Conservation (phyloP, 1,139 yeast genomes). For the Citeromyces hawaiiensis region DNA sequence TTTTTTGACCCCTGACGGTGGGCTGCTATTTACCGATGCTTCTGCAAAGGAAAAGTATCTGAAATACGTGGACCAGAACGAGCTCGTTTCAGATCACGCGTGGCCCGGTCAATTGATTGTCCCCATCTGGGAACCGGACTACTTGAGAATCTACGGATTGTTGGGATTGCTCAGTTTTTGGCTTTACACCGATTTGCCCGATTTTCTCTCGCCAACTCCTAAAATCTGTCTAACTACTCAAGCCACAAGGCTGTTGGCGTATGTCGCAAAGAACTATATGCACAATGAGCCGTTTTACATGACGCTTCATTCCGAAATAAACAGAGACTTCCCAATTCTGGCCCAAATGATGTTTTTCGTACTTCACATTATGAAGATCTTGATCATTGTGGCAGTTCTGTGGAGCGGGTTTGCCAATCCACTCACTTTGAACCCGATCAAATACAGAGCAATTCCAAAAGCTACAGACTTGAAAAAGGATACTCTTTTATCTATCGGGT, state of each 20-base stretch:
- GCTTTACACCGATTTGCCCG: constrained; percentile 92
- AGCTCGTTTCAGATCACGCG: constrained; percentile 39
- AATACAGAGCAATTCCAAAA: constrained; percentile 17
- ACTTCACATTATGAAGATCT: constrained; percentile 54
- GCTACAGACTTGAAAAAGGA: constrained; percentile 24
- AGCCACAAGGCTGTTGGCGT: constrained; percentile 24
- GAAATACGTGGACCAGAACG: constrained; percentile 28
- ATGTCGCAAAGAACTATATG: constrained; percentile 18
- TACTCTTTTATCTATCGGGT: constrained; percentile 56
- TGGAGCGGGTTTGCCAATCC: constrained; percentile 76
- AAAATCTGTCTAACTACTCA: constrained; percentile 75
- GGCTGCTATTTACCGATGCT: constrained; percentile 50
- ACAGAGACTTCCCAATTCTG: constrained; percentile 20
- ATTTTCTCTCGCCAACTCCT: constrained; percentile 79
- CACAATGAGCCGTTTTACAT: constrained; percentile 26
- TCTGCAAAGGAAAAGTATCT: constrained; percentile 35
- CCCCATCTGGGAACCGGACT: constrained; percentile 64
- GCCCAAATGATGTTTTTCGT: constrained; percentile 60
- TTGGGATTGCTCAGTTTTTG: constrained; percentile 40
- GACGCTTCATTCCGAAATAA: constrained; percentile 30
- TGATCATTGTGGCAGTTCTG: constrained; percentile 42
- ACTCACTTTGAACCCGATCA: constrained; percentile 27
- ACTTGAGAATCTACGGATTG: constrained; percentile 31
- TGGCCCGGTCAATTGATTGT: constrained; percentile 89
- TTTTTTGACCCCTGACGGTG: constrained; percentile 71